Base-by-base conservation (phyloP, 257 asterid species). In the Solanum clarkiae region DNA sequence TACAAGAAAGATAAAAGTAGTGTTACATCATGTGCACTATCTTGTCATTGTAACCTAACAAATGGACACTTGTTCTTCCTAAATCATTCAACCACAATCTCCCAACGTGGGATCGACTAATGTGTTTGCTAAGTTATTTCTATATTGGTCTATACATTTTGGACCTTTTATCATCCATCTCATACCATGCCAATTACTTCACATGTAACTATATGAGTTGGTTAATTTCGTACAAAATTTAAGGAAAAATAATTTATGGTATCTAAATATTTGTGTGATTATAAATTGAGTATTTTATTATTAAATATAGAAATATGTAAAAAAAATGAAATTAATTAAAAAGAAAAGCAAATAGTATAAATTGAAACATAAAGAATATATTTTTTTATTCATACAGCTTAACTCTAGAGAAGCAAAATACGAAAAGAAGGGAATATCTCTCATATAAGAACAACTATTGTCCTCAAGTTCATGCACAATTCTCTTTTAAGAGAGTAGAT, bases 21-120 rank as follows among this genome's bases (percentile, higher is more conserved):
- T 69, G 16, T 1, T 13, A 51, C 32, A 51, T 6, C 83, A 79
- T 79, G 83, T 79, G 65, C 83, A 79, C 47, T 10, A 79, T 70
- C 65, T 79, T 79, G 83, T 16, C 59, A 51, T 16, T 79, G 82
- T 79, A 79, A 53, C 82, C 82, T 9, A 79, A 79, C 82, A 79
- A 79, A 79, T 79, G 5, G 82, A 79, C 82, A 79, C 82, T 26
- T 53, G 82, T 79, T 79, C 63, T 53, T 51, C 82, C 65, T 26
- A 26, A 77, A 79, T 79, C 47, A 79, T 79, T 79, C 65, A 79
- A 29, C 49, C 4, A 79, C 83, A 53, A 53, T 26, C 49, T 77
- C 1, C 82, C 6, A 53, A 79, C 83, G 83, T 79, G 83, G 17
- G 17, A 79, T 79, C 83, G 49, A 79, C 83, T 79, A 79, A 53